Evolutionary conservation across 495 filamentous ascomycete genomes (phyloP), one percentile per base, ranked within the genome.

Genomic region (Sporormia fimetaria): DNA sequence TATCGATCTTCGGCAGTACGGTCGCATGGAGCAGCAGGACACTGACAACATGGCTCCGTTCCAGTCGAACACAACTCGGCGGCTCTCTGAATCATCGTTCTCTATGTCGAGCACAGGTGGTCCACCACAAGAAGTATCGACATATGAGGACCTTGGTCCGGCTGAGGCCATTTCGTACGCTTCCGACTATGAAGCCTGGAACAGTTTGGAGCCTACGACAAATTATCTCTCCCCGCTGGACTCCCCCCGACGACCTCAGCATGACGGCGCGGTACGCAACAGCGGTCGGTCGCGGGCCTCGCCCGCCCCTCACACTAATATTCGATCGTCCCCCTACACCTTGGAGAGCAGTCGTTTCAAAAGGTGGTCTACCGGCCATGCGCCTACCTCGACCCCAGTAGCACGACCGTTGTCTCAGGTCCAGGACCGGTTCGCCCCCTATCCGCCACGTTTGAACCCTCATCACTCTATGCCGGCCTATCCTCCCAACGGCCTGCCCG

Each of bases 301-400:
- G 29, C 75, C 79, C 32, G 79, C 77, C 21, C 74, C 78, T 41
- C 68, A 78, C 37, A 70, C 71, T 33, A 71, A 65, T 31, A 66
- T 77, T 58, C 71, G 79, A 44, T 66, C 75, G 22, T 73, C 68
- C 18, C 77, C 78, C 14, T 81, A 83, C 52, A 70, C 60, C 15
- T 65, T 78, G 39, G 75, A 78, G 22, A 63, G 56, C 26, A 65
- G 65, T 27, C 66, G 76, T 40, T 76, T 69, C 54, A 81, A 82
- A 63, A 64, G 78, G 44, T 83, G 78, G 78, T 81, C 78, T 16
- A 81, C 78, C 9, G 78, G 75, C 5, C 15, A 80, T 72, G 12
- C 78, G 68, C 54, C 65, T 6, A 55, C 70, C 2, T 54, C 65
- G 16, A 60, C 63, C 73, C 26, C 69, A 68, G 53, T 64, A 67